Percentiles rank a stretch among this genome's conserved stretches.
Evolutionary conservation across 1,284 basidiomycete genomes (phyloP).

Genomic region (Coniferiporia weirii): DNA sequence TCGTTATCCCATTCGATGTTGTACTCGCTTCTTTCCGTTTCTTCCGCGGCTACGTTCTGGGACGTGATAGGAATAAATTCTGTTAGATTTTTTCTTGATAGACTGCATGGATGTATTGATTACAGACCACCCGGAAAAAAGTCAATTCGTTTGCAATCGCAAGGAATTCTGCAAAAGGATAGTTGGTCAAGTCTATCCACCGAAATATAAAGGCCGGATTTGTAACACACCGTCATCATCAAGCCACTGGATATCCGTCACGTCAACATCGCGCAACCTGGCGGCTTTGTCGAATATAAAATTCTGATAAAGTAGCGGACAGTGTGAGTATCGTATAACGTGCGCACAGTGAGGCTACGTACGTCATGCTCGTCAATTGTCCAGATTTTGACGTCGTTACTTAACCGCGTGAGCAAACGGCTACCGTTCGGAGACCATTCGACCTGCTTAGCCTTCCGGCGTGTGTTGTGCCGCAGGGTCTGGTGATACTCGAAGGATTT

Average conservation of each 20-base stretch:
- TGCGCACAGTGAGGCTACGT: not conserved
- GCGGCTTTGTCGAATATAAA: not conserved
- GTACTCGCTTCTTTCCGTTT: not conserved
- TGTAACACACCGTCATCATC: slow-evolving; percentile 11
- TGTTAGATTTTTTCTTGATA: not conserved
- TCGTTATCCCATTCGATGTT: not conserved
- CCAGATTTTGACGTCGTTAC: slow-evolving; percentile 12
- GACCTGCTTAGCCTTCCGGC: slow-evolving; percentile 15
- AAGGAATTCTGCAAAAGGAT: slow-evolving; percentile 8
- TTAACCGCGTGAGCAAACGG: slow-evolving; percentile 9
- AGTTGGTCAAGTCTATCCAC: not conserved
- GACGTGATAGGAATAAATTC: not conserved
- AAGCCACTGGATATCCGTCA: slow-evolving; percentile 15
- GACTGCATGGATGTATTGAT: too few species aligned
- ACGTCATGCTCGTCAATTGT: slow-evolving; percentile 3
- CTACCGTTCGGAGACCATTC: slow-evolving; percentile 13
- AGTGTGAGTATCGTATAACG: not conserved
- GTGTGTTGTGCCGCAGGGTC: slow-evolving; percentile 1
- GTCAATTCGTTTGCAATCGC: slow-evolving; percentile 12
- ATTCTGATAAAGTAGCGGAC: not conserved
- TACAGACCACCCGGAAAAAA: slow-evolving; percentile 13
- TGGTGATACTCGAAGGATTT: slow-evolving; percentile 1
- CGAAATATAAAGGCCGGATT: not conserved
- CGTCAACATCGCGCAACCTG: not conserved
- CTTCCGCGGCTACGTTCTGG: not conserved